A percentile compares a stretch with the other conserved stretches of the same genome.
phyloP scores from a whole-genome alignment of 2,329 filamentous ascomycete species.

The Diaporthe ampelina region DNA sequence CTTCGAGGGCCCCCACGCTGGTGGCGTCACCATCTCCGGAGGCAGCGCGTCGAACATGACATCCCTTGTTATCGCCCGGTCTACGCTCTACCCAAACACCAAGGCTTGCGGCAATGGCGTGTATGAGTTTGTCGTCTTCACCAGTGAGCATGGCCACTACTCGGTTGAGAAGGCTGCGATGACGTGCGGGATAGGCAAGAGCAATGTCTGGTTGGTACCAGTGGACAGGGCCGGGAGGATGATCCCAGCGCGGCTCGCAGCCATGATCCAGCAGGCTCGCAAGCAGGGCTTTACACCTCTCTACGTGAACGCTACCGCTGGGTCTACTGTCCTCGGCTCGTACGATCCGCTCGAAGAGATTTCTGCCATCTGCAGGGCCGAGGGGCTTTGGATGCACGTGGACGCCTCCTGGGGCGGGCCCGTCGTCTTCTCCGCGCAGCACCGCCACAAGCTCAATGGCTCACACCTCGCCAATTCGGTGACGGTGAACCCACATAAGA shows the following conservation, averaged over 20 bases:
- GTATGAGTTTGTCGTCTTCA: constrained; percentile 84
- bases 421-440: constrained; percentile 80
- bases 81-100: constrained; percentile 84
- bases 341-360: constrained; percentile 86
- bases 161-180: constrained; percentile 95
- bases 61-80: constrained; percentile 88
- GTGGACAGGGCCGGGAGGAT: constrained; percentile 82
- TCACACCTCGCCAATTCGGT: constrained; percentile 83
- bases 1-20: constrained; percentile 76
- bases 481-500: constrained; percentile 96
- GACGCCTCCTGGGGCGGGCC: constrained; percentile 93
- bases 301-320: constrained; percentile 95
- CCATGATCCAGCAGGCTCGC: constrained; percentile 72
- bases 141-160: constrained; percentile 92
- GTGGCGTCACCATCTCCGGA: constrained; percentile 85
- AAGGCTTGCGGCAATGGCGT: constrained; percentile 79
- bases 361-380: constrained; percentile 75
- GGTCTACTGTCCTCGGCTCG: constrained; percentile 91
- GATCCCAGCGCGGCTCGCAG: constrained; percentile 74
- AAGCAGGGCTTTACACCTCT: constrained; percentile 83
- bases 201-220: constrained; percentile 79
- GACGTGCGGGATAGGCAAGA: constrained; percentile 85
- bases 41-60: constrained; percentile 88
- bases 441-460: constrained; percentile 72
- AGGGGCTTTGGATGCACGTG: constrained; percentile 91